Evolutionary conservation across 148 eudicot species (phyloP).

Genomic region (Gaultheria prostrata): DNA sequence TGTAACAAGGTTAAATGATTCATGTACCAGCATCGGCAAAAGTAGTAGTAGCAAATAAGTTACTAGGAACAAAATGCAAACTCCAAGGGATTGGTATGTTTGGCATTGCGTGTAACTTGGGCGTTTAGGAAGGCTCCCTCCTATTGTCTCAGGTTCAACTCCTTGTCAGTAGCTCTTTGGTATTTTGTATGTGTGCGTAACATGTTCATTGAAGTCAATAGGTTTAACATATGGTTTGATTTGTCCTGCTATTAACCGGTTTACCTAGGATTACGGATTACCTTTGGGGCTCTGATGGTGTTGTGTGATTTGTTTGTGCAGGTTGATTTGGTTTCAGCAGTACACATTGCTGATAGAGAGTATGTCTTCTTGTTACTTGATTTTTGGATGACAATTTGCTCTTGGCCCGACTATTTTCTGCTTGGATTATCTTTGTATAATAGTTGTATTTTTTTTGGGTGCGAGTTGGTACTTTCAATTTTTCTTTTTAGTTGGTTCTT

Average conservation of each 20-base stretch:
- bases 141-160: not conserved
- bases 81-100: not conserved
- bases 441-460: not conserved
- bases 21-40: not conserved
- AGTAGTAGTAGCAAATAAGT: not conserved
- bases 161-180: not conserved
- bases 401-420: not conserved
- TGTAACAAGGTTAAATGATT: too few relatives aligned
- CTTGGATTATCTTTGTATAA: not conserved
- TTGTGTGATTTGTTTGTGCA: conserved; percentile 28
- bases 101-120: not conserved
- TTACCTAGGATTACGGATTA: not conserved
- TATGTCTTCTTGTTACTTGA: conserved; percentile 33
- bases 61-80: not conserved
- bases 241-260: not conserved
- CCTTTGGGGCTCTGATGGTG: not conserved
- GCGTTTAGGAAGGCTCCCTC: not conserved
- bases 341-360: conserved; percentile 96
- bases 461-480: not conserved
- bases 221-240: not conserved
- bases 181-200: not conserved
- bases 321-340: conserved; percentile 98
- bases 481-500: not conserved
- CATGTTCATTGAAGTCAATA: not conserved
- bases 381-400: not conserved